A percentile compares a stretch with the other conserved stretches of the same genome.
Conservation (phyloP, 768 basidiomycete genomes). For the Boletus sensibilis region DNA sequence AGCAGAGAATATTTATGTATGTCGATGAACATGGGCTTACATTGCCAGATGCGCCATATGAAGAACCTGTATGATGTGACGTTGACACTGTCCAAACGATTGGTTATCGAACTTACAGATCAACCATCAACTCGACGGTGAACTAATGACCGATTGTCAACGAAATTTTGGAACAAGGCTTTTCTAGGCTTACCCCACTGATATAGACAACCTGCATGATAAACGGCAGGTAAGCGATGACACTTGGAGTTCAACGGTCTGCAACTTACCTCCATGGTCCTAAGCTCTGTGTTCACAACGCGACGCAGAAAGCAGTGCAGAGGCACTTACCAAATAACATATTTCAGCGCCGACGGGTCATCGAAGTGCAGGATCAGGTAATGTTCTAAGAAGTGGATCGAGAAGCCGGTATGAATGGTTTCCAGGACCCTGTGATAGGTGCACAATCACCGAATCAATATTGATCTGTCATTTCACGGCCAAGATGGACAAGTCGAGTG, state of each 20-base stretch:
- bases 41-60: constrained; percentile 20
- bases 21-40: constrained; percentile 4
- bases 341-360: neutral
- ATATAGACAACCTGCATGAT: constrained; percentile 5
- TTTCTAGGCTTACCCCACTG: constrained; percentile 6
- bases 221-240: neutral
- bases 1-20: neutral
- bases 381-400: constrained; percentile 12
- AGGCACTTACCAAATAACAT: constrained; percentile 12
- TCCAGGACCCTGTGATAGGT: constrained; percentile 11
- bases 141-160: neutral
- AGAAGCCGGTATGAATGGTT: constrained; percentile 13
- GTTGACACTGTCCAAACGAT: neutral
- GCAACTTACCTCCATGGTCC: constrained; percentile 11
- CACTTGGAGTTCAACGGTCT: neutral
- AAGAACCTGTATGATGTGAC: constrained; percentile 8
- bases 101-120: neutral
- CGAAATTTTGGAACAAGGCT: neutral
- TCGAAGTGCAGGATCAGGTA: constrained; percentile 18
- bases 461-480: neutral
- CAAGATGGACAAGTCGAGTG: too few species aligned
- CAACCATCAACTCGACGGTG: neutral
- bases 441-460: too few species aligned
- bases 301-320: neutral
- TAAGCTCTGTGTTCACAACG: neutral